Evolutionary conservation across 1,284 basidiomycete genomes (phyloP), one percentile per base, ranked within the genome.

Genomic region (Ganoderma lucidum): DNA sequence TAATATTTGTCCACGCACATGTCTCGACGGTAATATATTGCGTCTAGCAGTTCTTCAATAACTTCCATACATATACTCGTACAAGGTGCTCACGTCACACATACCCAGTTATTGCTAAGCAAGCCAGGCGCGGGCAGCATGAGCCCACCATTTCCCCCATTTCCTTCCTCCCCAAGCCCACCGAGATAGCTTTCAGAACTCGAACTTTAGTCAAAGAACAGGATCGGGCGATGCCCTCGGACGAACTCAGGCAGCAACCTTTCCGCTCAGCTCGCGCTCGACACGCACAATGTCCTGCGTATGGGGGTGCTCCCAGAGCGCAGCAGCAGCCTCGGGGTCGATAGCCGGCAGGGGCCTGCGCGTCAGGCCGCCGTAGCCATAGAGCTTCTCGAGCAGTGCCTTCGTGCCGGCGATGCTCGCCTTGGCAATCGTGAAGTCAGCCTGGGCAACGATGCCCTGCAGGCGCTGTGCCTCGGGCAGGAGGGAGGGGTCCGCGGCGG

Each of bases 401-500:
- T 97, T 97, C 23, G 93, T 96, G 6, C 95, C 95, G 0, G 92
- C 83, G 73, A 97, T 92, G 3, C 90, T 91, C 3, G 89, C 82
- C 78, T 93, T 92, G 35, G 93, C 88, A 75, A 96, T 91, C 9
- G 93, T 93, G 73, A 85, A 91, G 79, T 97, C 96, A 1, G 90
- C 94, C 51, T 88, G 88, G 30, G 93, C 92, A 64, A 94, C 85
- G 71, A 96, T 89, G 35, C 90, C 93, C 79, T 97, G 95, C 53
- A 96, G 79, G 35, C 83, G 84, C 75, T 93, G 91, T 0, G 94
- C 93, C 79, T 94, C 89, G 0, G 85, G 80, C 58, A 96, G 86
- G 32, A 88, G 78, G 17, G 86, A 83, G 6, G 86, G 82, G 71
- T 91, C 84, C 58, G 82, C 82, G 67, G 82, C 83, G 30, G 89